These are phyloP conservation scores for Mitragyna speciosa DNA, from an alignment of 257 asterid species.

Conservation along the genomic window DNA sequence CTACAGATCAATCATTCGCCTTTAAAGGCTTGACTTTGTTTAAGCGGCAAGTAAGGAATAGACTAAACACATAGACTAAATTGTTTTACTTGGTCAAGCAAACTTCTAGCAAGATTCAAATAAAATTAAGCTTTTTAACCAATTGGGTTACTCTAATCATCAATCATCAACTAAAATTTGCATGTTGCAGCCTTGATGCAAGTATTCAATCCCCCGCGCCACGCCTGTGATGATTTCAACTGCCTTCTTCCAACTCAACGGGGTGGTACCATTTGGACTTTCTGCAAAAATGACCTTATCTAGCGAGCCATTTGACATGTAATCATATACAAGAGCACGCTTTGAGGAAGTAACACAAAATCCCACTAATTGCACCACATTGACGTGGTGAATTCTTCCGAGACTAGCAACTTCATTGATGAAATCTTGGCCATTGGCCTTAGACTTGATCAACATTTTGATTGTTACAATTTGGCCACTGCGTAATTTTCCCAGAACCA, in stretches of 20 bases:
- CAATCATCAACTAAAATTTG: too few relatives aligned
- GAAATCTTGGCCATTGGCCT: background rate
- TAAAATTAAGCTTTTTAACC: too few relatives aligned
- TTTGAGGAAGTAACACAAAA: background rate
- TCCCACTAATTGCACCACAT: background rate
- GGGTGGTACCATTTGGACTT: background rate
- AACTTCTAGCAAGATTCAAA: too few relatives aligned
- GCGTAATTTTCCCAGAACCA: background rate
- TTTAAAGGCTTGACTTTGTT: too few relatives aligned
- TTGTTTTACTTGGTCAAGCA: too few relatives aligned
- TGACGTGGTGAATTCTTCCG: background rate
- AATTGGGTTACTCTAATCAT: too few relatives aligned
- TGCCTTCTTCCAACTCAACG: background rate
- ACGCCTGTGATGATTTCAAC: background rate
- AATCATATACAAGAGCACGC: background rate
- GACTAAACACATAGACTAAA: too few relatives aligned
- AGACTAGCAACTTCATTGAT: background rate
- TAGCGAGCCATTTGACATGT: background rate
- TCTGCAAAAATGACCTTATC: background rate
- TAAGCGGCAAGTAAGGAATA: too few relatives aligned
- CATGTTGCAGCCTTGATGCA: background rate
- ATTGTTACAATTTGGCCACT: background rate
- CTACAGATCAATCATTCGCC: too few relatives aligned
- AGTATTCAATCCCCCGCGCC: background rate
- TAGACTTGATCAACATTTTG: background rate